Percentiles rank a stretch among this genome's conserved stretches.
These are phyloP conservation scores for Gastrolobium bilobum DNA, from an alignment of 306 rosid species.

Conservation along the genomic window DNA sequence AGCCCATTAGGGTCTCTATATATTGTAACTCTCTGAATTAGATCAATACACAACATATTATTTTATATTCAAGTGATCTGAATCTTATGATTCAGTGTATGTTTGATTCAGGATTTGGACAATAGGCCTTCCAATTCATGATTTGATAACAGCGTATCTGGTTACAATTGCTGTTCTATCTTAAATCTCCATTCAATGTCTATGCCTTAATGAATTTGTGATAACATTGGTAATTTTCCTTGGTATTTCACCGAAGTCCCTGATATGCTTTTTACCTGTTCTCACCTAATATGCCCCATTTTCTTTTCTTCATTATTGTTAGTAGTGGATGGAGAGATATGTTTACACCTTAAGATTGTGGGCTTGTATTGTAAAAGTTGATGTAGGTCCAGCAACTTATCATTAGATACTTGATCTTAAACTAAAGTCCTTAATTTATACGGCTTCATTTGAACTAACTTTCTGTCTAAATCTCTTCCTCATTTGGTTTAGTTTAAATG, in stretches of 20 bases:
- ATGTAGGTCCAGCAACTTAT: constrained; percentile 10
- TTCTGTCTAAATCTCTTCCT: neutral
- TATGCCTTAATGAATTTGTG: neutral
- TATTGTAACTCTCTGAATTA: too few relatives aligned
- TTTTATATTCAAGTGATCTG: too few relatives aligned
- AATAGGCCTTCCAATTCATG: neutral
- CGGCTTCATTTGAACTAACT: constrained; percentile 9
- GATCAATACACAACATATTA: too few relatives aligned
- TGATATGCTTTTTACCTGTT: neutral
- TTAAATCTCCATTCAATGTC: neutral
- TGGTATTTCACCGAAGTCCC: neutral
- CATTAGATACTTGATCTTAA: constrained; percentile 24
- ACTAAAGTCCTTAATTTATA: neutral
- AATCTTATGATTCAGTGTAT: neutral
- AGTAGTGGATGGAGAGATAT: neutral
- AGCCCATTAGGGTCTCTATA: too few relatives aligned
- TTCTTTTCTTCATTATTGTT: neutral
- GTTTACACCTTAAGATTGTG: constrained; percentile 13
- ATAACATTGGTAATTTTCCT: neutral
- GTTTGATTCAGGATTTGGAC: neutral
- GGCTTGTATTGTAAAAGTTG: neutral
- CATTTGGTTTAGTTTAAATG: constrained; percentile 14
- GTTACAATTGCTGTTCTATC: neutral
- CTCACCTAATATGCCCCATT: neutral
- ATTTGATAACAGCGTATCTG: neutral